Evolutionary conservation across 2,329 filamentous ascomycete species (phyloP).

Genomic region (Ascochyta rabiei): DNA sequence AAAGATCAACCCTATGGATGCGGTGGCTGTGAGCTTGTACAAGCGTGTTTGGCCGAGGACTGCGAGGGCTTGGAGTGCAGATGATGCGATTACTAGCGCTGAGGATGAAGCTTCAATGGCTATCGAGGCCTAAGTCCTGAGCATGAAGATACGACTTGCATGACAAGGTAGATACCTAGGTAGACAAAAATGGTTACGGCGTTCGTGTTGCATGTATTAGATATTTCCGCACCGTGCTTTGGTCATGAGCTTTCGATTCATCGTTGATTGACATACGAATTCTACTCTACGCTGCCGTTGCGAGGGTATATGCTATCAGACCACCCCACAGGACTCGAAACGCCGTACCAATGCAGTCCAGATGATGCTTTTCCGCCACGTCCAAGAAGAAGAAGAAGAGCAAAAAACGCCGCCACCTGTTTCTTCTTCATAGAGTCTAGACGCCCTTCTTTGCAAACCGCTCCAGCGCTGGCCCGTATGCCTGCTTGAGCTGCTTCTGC

Average conservation of each 20-base stretch:
- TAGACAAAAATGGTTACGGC: conserved; percentile 26
- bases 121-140: not conserved
- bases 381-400: no score
- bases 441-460: conserved; percentile 77
- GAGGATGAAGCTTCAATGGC: not conserved
- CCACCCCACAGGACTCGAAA: conserved; percentile 1
- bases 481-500: conserved; percentile 62
- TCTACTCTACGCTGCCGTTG: conserved; percentile 2
- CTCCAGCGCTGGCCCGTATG: conserved; percentile 83
- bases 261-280: conserved; percentile 1
- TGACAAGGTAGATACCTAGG: conserved; percentile 22
- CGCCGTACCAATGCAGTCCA: conserved; percentile 20
- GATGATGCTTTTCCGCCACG: not conserved
- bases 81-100: not conserved
- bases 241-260: not conserved
- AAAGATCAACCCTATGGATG: conserved; percentile 93
- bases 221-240: not conserved
- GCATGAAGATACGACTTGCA: conserved; percentile 24
- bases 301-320: conserved; percentile 21
- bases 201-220: conserved; percentile 1
- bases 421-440: not conserved
- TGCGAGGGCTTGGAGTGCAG: conserved; percentile 56
- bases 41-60: conserved; percentile 68
- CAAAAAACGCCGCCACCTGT: no score
- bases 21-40: conserved; percentile 78